phyloP scores from a whole-genome alignment of 148 eudicot genomes.

The Chenopodium album region DNA sequence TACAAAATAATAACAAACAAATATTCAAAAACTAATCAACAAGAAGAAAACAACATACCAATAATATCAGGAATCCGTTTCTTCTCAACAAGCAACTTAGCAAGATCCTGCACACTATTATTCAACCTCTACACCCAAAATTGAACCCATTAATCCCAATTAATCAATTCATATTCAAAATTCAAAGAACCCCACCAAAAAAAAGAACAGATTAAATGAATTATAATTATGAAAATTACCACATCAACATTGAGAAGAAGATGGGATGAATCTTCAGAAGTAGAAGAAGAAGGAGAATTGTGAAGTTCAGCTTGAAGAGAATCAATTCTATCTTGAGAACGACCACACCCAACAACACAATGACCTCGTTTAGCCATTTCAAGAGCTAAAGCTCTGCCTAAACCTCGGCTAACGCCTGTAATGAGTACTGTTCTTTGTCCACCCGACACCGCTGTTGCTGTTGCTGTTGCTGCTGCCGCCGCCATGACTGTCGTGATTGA shows the following conservation, averaged over 20 bases:
- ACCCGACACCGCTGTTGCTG: conserved; percentile 29
- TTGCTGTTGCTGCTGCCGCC: conserved; percentile 21
- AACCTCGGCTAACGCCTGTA: conserved; percentile 71
- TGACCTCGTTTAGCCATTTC: conserved; percentile 79
- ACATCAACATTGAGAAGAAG: conserved; percentile 69
- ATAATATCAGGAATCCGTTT: conserved; percentile 85
- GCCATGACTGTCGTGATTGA: conserved; percentile 31
- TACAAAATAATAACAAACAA: not conserved
- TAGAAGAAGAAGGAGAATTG: conserved; percentile 31
- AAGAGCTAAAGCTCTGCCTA: conserved; percentile 56
- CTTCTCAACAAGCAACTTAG: conserved; percentile 64
- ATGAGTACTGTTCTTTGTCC: conserved; percentile 60
- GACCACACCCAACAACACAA: conserved; percentile 77
- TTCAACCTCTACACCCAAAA: conserved; percentile 51
- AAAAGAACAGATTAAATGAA: not conserved
- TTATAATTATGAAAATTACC: conserved; percentile 31
- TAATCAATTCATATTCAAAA: too few species aligned
- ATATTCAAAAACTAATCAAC: not conserved
- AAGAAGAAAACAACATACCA: conserved; percentile 37
- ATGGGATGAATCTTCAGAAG: conserved; percentile 35
- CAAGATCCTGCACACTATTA: conserved; percentile 73
- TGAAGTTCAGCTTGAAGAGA: conserved; percentile 58
- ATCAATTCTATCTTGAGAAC: conserved; percentile 64
- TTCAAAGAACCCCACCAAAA: too few species aligned
- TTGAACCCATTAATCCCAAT: not conserved